These are phyloP conservation scores for Cyathus striatus DNA, from an alignment of 768 basidiomycete species.

Conservation along the genomic window DNA sequence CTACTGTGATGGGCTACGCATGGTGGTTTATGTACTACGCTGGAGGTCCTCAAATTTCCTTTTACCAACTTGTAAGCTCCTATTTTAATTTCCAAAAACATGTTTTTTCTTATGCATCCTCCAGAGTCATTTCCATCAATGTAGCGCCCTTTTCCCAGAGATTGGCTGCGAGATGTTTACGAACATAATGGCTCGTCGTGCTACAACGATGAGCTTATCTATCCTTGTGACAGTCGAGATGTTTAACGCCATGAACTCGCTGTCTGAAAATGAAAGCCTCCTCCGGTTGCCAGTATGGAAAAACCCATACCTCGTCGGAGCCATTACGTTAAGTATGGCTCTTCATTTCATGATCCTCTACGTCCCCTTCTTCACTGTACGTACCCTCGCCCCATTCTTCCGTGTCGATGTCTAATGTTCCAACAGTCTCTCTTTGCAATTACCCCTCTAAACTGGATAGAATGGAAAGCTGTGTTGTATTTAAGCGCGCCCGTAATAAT, in stretches of 20 bases:
- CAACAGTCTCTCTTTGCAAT: conserved; percentile 81
- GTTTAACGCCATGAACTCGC: conserved; percentile 98
- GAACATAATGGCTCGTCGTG: conserved; percentile 76
- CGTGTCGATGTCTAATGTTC: conserved; percentile 1
- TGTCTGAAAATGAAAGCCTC: conserved; percentile 95
- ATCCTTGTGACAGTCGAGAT: conserved; percentile 95
- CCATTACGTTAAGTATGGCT: conserved; percentile 87
- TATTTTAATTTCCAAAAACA: neutral
- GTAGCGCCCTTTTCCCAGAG: conserved; percentile 73
- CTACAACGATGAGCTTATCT: conserved; percentile 94
- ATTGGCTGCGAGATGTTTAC: conserved; percentile 97
- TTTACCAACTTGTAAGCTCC: conserved; percentile 79
- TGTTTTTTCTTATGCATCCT: conserved; percentile 1
- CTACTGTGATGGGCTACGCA: conserved; percentile 95
- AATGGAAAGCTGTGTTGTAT: conserved; percentile 91
- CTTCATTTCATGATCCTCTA: conserved; percentile 95
- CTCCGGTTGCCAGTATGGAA: conserved; percentile 88
- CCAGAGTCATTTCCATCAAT: conserved; percentile 96
- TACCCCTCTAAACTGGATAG: conserved; percentile 87
- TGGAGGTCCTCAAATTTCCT: conserved; percentile 89
- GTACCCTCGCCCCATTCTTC: conserved; percentile 17
- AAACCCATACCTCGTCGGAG: conserved; percentile 88
- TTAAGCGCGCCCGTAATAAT: conserved; percentile 85
- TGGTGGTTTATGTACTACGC: conserved; percentile 98
- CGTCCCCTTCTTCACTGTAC: conserved; percentile 91